A percentile compares a stretch with the other conserved stretches of the same genome.
phyloP scores from a whole-genome alignment of 305 asterid species.

The Plantago rigida region DNA sequence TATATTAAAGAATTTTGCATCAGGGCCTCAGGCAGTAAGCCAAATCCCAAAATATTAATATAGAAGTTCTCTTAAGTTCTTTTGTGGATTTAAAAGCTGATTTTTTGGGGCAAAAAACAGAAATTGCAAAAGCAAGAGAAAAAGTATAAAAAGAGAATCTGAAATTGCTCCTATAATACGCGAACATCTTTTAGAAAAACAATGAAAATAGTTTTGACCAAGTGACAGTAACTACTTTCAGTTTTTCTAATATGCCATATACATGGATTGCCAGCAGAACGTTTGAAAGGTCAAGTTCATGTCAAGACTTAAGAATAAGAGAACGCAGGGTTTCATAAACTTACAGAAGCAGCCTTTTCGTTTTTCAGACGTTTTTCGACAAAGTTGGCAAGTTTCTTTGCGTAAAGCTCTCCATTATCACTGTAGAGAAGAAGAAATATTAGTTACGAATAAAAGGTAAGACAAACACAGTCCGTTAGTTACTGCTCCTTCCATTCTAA shows the following conservation, averaged over 20 bases:
- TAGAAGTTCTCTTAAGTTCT: too few relatives aligned
- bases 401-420: conserved; percentile 80
- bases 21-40: background rate
- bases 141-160: background rate
- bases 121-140: background rate
- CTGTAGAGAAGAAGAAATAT: conserved; percentile 34
- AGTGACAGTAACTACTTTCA: background rate
- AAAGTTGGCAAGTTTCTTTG: conserved; percentile 86
- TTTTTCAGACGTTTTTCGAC: conserved; percentile 89
- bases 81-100: too few relatives aligned
- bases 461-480: background rate
- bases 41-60: background rate
- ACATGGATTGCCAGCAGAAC: background rate
- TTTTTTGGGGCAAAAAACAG: too few relatives aligned
- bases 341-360: conserved; percentile 93
- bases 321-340: conserved; percentile 28
- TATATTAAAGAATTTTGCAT: too few relatives aligned
- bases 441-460: conserved; percentile 11
- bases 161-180: background rate
- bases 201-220: background rate
- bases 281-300: conserved; percentile 10
- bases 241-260: background rate
- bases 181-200: background rate
- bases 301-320: conserved; percentile 9
- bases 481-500: background rate